A percentile compares a stretch with the other conserved stretches of the same genome.
phyloP scores from a whole-genome alignment of 306 rosid species.

The Sophora flavescens region DNA sequence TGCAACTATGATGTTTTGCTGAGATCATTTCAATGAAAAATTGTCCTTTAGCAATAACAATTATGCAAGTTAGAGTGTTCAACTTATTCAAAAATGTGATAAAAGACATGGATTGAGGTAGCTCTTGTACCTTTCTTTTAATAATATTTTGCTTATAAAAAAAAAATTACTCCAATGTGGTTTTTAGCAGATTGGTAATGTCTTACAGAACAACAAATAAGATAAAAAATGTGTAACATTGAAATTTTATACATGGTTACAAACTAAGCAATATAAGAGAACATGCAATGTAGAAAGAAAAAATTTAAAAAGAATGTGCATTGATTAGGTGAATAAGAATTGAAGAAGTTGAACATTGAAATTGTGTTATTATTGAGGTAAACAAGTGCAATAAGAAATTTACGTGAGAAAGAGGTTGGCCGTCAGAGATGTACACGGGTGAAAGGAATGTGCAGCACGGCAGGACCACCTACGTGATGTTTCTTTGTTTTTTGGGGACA shows the following conservation, averaged over 20 bases:
- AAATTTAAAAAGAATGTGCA: not conserved
- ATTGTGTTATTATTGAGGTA: not conserved
- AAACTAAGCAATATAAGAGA: not conserved
- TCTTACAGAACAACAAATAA: not conserved
- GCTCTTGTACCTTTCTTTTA: too few species aligned
- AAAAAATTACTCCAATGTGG: not conserved
- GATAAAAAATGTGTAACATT: not conserved
- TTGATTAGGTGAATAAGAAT: not conserved
- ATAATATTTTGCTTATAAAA: too few species aligned
- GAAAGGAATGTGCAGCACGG: conserved; percentile 13
- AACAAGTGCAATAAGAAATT: not conserved
- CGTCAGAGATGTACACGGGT: conserved; percentile 10
- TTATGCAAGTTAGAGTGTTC: not conserved
- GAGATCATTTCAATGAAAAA: not conserved
- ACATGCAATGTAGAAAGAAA: not conserved
- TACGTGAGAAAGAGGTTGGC: conserved; percentile 28
- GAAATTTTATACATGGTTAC: not conserved
- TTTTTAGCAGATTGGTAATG: not conserved
- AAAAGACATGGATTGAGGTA: too few species aligned
- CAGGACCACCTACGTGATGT: not conserved
- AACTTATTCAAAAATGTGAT: not conserved
- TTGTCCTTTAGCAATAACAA: not conserved
- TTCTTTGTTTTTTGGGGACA: conserved; percentile 20
- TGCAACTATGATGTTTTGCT: not conserved
- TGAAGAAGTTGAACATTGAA: not conserved